Conservation (phyloP, 1,284 basidiomycete species). For the Apiotrichum siamense region DNA sequence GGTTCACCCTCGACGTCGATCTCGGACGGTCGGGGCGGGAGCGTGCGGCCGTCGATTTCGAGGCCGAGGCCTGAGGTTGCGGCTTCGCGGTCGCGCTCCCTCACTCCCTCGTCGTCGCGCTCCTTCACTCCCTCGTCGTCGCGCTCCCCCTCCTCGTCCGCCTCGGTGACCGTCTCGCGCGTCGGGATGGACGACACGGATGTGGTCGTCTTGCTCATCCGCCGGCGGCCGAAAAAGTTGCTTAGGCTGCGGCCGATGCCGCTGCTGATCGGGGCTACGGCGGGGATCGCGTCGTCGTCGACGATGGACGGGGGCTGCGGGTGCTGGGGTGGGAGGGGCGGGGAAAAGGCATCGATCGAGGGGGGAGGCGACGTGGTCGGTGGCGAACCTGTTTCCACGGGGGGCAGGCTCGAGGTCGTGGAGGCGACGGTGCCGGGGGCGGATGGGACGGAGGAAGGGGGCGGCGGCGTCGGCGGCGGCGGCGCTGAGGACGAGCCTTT, state of each 20-base stretch:
- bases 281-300: neutral
- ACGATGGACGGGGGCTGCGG: neutral
- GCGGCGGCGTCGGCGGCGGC: neutral
- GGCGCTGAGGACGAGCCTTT: neutral
- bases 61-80: neutral
- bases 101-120: neutral
- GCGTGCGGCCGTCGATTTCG: neutral
- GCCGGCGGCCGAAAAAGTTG: slow-evolving; percentile 14
- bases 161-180: neutral
- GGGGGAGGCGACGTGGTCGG: neutral
- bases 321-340: neutral
- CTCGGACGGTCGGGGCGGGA: neutral
- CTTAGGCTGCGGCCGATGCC: slow-evolving; percentile 12
- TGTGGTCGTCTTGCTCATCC: neutral
- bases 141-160: neutral
- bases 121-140: neutral
- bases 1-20: neutral
- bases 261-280: neutral
- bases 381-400: neutral
- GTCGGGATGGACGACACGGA: neutral
- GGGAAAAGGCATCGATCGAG: neutral
- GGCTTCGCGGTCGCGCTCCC: neutral
- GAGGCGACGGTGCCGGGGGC: neutral
- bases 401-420: neutral
- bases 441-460: neutral